These are phyloP conservation scores for Nicotiana tabacum DNA, from an alignment of 257 asterid genomes.

Conservation along the genomic window DNA sequence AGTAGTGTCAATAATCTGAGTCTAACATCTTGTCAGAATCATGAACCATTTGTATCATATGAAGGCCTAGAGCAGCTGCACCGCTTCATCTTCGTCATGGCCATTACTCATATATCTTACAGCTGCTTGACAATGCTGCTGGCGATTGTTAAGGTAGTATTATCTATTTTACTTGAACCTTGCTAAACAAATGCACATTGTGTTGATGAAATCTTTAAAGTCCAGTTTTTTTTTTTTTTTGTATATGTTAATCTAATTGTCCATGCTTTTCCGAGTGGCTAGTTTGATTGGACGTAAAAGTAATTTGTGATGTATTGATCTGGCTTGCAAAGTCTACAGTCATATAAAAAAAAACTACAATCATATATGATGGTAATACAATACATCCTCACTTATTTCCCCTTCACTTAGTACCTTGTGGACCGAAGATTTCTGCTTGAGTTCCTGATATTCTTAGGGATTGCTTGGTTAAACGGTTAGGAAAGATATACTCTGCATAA, in stretches of 20 bases:
- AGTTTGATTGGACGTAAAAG: not conserved
- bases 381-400: not conserved
- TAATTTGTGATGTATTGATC: not conserved
- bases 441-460: not conserved
- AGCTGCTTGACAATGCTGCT: conserved; percentile 98
- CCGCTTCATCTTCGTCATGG: conserved; percentile 97
- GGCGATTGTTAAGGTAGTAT: conserved; percentile 84
- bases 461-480: too few species aligned
- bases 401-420: not conserved
- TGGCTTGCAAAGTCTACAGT: not conserved
- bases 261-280: not conserved
- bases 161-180: conserved; percentile 2
- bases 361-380: not conserved
- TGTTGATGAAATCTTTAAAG: not conserved
- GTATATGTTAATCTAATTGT: not conserved
- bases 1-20: not conserved
- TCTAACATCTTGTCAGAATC: conserved; percentile 42
- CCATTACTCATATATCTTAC: conserved; percentile 84
- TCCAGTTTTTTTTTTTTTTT: not conserved
- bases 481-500: too few species aligned
- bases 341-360: not conserved
- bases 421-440: not conserved
- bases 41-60: conserved; percentile 89
- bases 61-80: conserved; percentile 99
- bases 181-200: not conserved